These are phyloP conservation scores for Clonostachys sp. DNA, from an alignment of 2,329 filamentous ascomycete species.

Conservation along the genomic window DNA sequence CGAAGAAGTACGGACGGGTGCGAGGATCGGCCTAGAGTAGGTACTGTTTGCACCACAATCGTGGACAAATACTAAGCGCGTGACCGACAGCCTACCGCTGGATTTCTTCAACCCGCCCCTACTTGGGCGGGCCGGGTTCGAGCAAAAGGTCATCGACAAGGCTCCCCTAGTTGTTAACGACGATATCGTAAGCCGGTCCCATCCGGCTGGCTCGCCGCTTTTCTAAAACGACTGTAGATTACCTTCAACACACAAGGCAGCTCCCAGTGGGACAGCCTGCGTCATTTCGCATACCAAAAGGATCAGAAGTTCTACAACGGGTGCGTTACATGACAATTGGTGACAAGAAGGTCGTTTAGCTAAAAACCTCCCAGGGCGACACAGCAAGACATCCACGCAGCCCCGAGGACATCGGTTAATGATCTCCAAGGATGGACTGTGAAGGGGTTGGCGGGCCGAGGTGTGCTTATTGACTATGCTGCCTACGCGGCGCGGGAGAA, in stretches of 20 bases:
- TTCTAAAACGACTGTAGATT: constrained; percentile 5
- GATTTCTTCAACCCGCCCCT: constrained; percentile 8
- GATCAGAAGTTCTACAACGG: constrained; percentile 25
- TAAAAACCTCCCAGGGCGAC: constrained; percentile 28
- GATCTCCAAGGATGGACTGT: constrained; percentile 12
- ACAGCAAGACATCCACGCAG: neutral
- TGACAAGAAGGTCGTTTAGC: constrained; percentile 30
- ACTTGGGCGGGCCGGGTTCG: constrained; percentile 6
- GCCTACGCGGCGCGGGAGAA: constrained; percentile 32
- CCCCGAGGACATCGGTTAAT: constrained; percentile 1
- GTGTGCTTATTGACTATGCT: constrained; percentile 47
- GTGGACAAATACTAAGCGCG: too few species aligned
- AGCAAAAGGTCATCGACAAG: constrained; percentile 8
- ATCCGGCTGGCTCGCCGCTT: too few species aligned
- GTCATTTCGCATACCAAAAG: constrained; percentile 30
- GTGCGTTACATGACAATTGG: constrained; percentile 41
- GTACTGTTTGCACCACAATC: constrained; percentile 9
- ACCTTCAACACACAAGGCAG: constrained; percentile 29
- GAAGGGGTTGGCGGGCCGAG: constrained; percentile 40
- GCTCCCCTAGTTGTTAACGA: constrained; percentile 8
- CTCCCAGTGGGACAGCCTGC: constrained; percentile 31
- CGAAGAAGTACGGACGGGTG: constrained; percentile 6
- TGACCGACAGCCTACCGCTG: constrained; percentile 4
- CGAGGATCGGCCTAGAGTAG: constrained; percentile 8
- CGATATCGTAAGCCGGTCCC: constrained; percentile 5